Conservation (phyloP, 2,329 filamentous ascomycete species). For the Botrytis cinerea region DNA sequence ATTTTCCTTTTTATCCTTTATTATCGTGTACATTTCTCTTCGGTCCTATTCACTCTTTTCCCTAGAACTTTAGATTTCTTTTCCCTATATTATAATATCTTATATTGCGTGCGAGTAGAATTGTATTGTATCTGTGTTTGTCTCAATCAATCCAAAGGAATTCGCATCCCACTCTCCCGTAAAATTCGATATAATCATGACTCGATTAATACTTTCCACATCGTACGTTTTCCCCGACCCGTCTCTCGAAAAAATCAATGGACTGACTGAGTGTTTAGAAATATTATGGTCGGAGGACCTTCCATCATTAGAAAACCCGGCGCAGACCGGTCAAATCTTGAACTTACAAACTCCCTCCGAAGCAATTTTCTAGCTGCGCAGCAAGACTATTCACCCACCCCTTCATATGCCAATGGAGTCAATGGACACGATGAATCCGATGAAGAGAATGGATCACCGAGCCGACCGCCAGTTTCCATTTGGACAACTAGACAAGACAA, state of each 20-base stretch:
- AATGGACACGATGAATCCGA: conserved; percentile 40
- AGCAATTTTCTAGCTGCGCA: conserved; percentile 79
- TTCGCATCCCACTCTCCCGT: conserved; percentile 18
- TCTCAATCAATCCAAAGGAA: neutral
- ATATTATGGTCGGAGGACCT: conserved; percentile 71
- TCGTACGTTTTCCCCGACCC: conserved; percentile 59
- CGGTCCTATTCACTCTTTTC: neutral
- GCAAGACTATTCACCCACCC: conserved; percentile 53
- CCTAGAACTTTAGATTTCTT: neutral
- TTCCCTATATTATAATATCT: neutral
- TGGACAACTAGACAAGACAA: conserved; percentile 70
- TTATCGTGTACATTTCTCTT: conserved; percentile 14
- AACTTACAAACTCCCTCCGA: conserved; percentile 85
- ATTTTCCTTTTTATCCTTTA: conserved; percentile 17
- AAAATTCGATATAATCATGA: conserved; percentile 48
- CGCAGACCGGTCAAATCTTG: conserved; percentile 84
- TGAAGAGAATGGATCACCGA: conserved; percentile 36
- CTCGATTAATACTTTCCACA: conserved; percentile 82
- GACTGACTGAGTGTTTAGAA: conserved; percentile 34
- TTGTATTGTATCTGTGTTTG: neutral
- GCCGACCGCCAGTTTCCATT: conserved; percentile 41
- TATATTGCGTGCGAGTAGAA: neutral
- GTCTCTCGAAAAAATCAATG: neutral
- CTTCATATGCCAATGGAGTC: conserved; percentile 44
- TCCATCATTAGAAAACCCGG: conserved; percentile 80